Percentiles rank a stretch among this genome's conserved stretches.
These are phyloP conservation scores for Nissolia schottii DNA, from an alignment of 306 rosid genomes.

Conservation along the genomic window DNA sequence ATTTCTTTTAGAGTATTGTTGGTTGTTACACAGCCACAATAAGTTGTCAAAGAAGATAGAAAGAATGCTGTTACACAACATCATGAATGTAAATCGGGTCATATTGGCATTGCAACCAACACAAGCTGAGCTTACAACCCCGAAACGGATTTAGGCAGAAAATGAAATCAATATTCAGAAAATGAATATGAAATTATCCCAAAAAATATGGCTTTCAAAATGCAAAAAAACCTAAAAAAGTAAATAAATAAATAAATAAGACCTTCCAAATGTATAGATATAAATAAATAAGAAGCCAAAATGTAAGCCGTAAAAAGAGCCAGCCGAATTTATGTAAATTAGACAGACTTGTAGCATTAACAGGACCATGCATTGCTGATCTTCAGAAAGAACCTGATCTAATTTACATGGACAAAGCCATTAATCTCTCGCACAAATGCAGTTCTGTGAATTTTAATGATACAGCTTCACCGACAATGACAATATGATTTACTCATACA, in stretches of 20 bases:
- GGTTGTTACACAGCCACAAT: too few relatives aligned
- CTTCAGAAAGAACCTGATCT: neutral
- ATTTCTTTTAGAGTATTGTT: too few relatives aligned
- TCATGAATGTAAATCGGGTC: too few relatives aligned
- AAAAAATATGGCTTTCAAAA: neutral
- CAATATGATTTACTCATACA: constrained; percentile 15
- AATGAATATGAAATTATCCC: neutral
- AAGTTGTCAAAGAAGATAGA: too few relatives aligned
- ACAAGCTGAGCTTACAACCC: too few relatives aligned
- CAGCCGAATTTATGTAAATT: neutral
- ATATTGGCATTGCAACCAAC: too few relatives aligned
- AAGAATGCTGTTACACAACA: too few relatives aligned
- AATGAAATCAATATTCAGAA: too few relatives aligned
- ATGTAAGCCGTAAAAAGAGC: neutral
- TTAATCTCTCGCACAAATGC: constrained; percentile 8
- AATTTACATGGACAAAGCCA: constrained; percentile 18
- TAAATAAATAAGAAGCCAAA: neutral
- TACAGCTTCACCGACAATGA: constrained; percentile 14
- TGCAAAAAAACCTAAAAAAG: neutral
- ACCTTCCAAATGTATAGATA: too few relatives aligned
- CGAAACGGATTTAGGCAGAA: too few relatives aligned
- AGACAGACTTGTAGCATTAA: neutral
- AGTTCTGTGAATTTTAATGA: constrained; percentile 9
- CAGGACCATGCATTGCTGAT: neutral
- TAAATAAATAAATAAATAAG: too few relatives aligned